A percentile compares a stretch with the other conserved stretches of the same genome.
phyloP scores from a whole-genome alignment of 148 eudicot genomes.

The Amaranthus hypochondriacus region DNA sequence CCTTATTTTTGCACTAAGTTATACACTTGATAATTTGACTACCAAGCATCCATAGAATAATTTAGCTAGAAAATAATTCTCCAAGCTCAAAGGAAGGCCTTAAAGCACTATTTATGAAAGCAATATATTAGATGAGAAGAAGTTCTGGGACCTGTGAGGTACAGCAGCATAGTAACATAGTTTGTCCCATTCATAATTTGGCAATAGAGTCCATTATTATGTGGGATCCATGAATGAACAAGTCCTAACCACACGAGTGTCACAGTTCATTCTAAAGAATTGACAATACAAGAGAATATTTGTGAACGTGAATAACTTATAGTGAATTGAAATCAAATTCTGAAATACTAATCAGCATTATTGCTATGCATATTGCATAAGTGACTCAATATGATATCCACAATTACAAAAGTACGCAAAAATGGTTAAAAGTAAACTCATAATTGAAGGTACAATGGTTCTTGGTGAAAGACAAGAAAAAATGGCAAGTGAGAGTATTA shows the following conservation, averaged over 20 bases:
- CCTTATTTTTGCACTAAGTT: too few species aligned
- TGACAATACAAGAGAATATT: slow-evolving; percentile 1
- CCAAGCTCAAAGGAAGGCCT: slow-evolving; percentile 6
- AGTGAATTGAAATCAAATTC: slow-evolving; percentile 3
- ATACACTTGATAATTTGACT: not conserved
- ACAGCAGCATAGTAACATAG: slow-evolving; percentile 7
- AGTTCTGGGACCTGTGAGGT: slow-evolving; percentile 5
- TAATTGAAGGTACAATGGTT: not conserved
- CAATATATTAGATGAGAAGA: slow-evolving; percentile 13
- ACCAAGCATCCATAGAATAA: not conserved
- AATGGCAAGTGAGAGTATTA: not conserved
- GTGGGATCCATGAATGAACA: slow-evolving; percentile 22
- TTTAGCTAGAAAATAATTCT: slow-evolving; percentile 6
- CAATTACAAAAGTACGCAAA: not conserved
- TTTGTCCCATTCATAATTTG: not conserved
- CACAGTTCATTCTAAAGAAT: slow-evolving; percentile 6
- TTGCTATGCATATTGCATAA: not conserved
- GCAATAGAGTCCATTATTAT: slow-evolving; percentile 9
- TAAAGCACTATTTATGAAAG: slow-evolving; percentile 5
- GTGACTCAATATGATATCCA: not conserved
- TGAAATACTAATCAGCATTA: slow-evolving; percentile 1
- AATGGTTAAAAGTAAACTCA: not conserved
- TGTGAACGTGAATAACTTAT: slow-evolving; percentile 2
- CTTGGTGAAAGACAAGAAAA: not conserved
- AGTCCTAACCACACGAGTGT: slow-evolving; percentile 17